phyloP scores from a whole-genome alignment of 2,329 filamentous ascomycete genomes.

The Fusarium devonianum region DNA sequence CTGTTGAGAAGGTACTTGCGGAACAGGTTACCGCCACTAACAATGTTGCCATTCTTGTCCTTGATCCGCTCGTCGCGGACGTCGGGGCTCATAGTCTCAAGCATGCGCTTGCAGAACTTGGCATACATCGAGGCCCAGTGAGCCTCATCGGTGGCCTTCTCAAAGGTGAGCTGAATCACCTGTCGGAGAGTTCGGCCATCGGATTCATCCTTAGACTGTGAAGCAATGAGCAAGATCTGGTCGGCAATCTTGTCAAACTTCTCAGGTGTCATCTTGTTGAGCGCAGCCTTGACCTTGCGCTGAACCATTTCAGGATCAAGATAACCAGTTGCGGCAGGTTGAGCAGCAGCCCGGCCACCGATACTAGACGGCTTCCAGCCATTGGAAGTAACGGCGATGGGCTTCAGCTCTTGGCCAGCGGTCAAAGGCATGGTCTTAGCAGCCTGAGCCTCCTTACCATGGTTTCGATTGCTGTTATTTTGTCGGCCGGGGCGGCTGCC shows the following conservation, averaged over 20 bases:
- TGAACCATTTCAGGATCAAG: slow-evolving; percentile 94
- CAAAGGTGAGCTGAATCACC: slow-evolving; percentile 98
- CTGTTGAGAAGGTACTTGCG: slow-evolving; percentile 98
- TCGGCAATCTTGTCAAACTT: slow-evolving; percentile 97
- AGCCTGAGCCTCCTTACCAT: slow-evolving; percentile 73
- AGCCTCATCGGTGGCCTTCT: slow-evolving; percentile 97
- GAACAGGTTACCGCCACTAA: slow-evolving; percentile 93
- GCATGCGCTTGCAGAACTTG: slow-evolving; percentile 97
- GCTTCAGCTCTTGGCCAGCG: slow-evolving; percentile 80
- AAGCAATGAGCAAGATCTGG: slow-evolving; percentile 90
- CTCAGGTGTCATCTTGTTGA: slow-evolving; percentile 99
- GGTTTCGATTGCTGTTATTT: slow-evolving; percentile 58
- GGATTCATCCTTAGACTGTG: slow-evolving; percentile 92
- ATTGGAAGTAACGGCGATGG: slow-evolving; percentile 72
- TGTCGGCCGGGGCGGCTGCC: slow-evolving; percentile 73
- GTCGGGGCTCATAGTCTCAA: slow-evolving; percentile 91
- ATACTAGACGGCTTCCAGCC: slow-evolving; percentile 92
- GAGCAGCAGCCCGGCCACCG: slow-evolving; percentile 50
- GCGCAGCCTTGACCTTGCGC: slow-evolving; percentile 95
- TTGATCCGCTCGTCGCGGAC: slow-evolving; percentile 95
- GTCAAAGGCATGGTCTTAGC: slow-evolving; percentile 94
- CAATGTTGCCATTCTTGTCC: slow-evolving; percentile 87
- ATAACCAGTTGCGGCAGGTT: slow-evolving; percentile 58
- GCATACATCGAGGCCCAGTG: slow-evolving; percentile 99
- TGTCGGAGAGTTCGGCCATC: slow-evolving; percentile 95